phyloP scores from a whole-genome alignment of 176 grass and related monocot species.

The Metroxylon sagu region DNA sequence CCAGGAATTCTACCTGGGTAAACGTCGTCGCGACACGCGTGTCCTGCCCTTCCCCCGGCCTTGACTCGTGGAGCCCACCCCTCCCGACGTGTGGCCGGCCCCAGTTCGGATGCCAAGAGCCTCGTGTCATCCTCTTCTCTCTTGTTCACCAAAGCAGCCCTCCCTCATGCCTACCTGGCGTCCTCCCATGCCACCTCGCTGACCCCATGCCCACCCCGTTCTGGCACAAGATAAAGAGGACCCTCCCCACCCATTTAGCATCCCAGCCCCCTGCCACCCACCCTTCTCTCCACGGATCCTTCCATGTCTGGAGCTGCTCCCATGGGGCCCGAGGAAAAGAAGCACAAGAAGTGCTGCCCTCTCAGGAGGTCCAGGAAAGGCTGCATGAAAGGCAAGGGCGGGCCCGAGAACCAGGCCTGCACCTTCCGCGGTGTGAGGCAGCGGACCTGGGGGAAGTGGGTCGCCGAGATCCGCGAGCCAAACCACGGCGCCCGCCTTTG shows the following conservation, averaged over 20 bases:
- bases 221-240: too few species aligned
- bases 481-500: conserved; percentile 76
- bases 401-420: conserved; percentile 81
- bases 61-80: conserved; percentile 3
- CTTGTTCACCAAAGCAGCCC: too few species aligned
- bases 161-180: too few species aligned
- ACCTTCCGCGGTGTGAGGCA: conserved; percentile 75
- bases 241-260: too few species aligned
- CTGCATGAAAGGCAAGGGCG: conserved; percentile 96
- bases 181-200: too few species aligned
- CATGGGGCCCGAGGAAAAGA: not conserved
- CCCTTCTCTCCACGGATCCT: too few species aligned
- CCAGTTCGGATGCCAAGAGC: too few species aligned
- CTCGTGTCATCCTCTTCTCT: too few species aligned
- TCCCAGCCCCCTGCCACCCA: too few species aligned
- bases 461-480: conserved; percentile 87
- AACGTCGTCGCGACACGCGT: conserved; percentile 1
- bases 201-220: too few species aligned
- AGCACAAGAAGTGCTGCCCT: conserved; percentile 49
- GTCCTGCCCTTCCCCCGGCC: not conserved
- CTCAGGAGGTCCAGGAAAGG: conserved; percentile 72
- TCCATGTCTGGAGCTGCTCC: not conserved
- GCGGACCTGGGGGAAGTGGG: conserved; percentile 89
- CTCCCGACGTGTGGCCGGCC: conserved; percentile 1
- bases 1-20: not conserved